phyloP scores from a whole-genome alignment of 2,329 filamentous ascomycete species.

The Trichoderma guizhouense region DNA sequence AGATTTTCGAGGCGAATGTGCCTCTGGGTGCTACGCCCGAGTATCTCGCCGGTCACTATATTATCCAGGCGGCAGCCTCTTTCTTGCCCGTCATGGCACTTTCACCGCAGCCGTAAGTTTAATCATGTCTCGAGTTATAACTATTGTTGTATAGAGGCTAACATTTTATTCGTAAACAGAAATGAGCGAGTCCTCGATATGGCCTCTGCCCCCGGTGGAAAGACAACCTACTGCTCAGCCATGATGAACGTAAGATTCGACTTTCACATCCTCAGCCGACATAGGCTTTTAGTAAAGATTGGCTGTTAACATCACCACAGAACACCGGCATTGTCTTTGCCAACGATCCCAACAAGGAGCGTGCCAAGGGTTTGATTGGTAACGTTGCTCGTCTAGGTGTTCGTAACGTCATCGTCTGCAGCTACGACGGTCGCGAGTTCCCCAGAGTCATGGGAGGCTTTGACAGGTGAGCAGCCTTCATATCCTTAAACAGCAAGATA shows the following conservation, averaged over 20 bases:
- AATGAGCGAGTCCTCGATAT: constrained; percentile 82
- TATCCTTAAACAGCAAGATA: background rate
- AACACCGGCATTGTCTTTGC: constrained; percentile 95
- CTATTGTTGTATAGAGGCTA: background rate
- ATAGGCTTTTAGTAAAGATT: constrained; percentile 43
- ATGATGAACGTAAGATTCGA: constrained; percentile 36
- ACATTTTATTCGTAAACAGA: constrained; percentile 35
- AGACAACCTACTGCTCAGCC: constrained; percentile 64
- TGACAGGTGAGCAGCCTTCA: constrained; percentile 54
- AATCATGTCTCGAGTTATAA: background rate
- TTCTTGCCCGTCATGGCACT: constrained; percentile 98
- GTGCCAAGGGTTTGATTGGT: constrained; percentile 95
- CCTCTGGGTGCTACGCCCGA: constrained; percentile 93
- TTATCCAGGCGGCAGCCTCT: constrained; percentile 91
- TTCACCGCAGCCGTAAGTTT: constrained; percentile 66
- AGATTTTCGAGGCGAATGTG: constrained; percentile 85
- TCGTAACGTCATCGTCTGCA: constrained; percentile 91
- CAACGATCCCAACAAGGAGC: constrained; percentile 91
- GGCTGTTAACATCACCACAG: constrained; percentile 49
- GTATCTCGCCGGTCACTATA: constrained; percentile 96
- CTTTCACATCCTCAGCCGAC: background rate
- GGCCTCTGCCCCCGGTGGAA: constrained; percentile 30
- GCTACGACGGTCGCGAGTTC: constrained; percentile 92
- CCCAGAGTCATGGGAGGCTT: constrained; percentile 94
- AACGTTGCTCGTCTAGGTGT: constrained; percentile 94